Evolutionary conservation across 768 basidiomycete genomes (phyloP), one percentile per base, ranked within the genome.

Genomic region (Psilocybe azurescens): DNA sequence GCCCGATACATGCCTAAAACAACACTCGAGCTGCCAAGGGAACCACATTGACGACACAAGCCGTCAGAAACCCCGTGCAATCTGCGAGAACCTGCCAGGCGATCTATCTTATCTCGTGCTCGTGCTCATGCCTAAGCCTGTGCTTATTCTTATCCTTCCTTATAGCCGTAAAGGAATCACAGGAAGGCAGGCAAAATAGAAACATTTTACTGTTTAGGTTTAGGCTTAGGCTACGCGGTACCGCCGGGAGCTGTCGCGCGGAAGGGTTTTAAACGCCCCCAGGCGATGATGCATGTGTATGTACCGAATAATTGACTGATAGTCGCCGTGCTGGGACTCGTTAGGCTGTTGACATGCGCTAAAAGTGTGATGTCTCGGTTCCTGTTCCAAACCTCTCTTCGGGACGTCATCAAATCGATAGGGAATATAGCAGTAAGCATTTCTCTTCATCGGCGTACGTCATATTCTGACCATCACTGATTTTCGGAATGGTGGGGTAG

Each of bases 21-120:
- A 16, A 20, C 53, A 16, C n/a, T 41, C 56, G 53, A 55, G 44
- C 44, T 56, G 60, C 54, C 60, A 61, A 56, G 60, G 60, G 16
- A 56, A 56, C 60, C 10, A 49, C 24, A 33, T 36, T 41, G 59
- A 56, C 47, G 60, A 55, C 53, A 55, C 48, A 30, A 55, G 53
- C 54, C 53, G 54, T 49, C 48, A 48, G 38, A 30, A 11, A 30
- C 24, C 50, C 36, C 39, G 33, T 33, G 39, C 41, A 14, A 33
- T 51, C 36, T 36, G 29, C 47, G 53, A 51, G 53, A 61, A 56
- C 36, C 47, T 41, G 41, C 48, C 14, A 29, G 58, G 51, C 39
- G 58, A 59, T 59, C 58, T 39, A 8, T 52, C 39, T 24, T 24
- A 41, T 52, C 48, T 50, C 58, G 50, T 39, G 38, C 38, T 39